Percentiles rank a stretch among this genome's conserved stretches.
Evolutionary conservation across 768 basidiomycete species (phyloP).

Genomic region (Panellus pusillus): DNA sequence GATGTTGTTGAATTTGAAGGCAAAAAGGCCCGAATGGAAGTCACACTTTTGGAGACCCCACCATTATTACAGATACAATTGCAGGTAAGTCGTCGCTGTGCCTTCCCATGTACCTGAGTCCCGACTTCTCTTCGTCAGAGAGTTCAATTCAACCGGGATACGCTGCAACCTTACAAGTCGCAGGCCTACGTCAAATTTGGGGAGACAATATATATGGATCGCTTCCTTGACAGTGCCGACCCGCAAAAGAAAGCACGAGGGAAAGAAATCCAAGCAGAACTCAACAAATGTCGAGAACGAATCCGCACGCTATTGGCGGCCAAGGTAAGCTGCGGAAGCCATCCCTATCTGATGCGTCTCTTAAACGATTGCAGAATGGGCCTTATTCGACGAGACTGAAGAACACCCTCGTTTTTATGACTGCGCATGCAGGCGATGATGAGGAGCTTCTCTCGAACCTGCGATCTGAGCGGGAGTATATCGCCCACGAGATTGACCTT

Average conservation of each 20-base stretch:
- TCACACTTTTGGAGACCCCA: conserved; percentile 82
- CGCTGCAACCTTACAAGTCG: conserved; percentile 89
- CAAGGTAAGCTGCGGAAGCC: conserved; percentile 50
- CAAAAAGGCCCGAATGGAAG: conserved; percentile 83
- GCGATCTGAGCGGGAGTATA: conserved; percentile 48
- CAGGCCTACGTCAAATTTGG: conserved; percentile 93
- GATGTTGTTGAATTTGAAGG: conserved; percentile 87
- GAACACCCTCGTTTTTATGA: conserved; percentile 57
- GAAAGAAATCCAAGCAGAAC: conserved; percentile 65
- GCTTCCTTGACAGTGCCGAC: conserved; percentile 81
- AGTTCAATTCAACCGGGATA: conserved; percentile 93
- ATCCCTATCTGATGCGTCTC: background rate
- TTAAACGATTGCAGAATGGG: conserved; percentile 46
- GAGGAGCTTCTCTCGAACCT: conserved; percentile 55
- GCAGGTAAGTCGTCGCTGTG: conserved; percentile 55
- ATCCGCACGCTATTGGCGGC: conserved; percentile 66
- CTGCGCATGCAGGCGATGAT: conserved; percentile 55
- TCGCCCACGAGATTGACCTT: conserved; percentile 57
- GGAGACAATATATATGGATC: conserved; percentile 86
- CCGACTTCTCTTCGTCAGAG: conserved; percentile 46
- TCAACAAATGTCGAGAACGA: conserved; percentile 65
- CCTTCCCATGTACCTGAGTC: background rate
- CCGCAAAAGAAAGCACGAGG: conserved; percentile 69
- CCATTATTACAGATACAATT: conserved; percentile 93
- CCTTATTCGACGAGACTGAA: conserved; percentile 59